Conservation (phyloP, 169 alveolate genomes). For the Cryptosporidium meleagridis region DNA sequence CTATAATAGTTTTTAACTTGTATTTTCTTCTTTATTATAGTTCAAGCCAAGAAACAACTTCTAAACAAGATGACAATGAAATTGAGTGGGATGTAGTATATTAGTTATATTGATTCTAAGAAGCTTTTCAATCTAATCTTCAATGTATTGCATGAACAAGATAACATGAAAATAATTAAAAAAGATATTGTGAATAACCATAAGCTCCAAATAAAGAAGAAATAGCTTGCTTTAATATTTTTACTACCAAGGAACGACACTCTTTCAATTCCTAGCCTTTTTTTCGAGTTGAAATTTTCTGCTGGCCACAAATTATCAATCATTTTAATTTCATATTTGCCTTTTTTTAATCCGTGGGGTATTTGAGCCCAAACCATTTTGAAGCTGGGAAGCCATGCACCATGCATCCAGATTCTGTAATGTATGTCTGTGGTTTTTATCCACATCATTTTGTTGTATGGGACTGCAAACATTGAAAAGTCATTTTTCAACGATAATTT, state of each 20-base stretch:
- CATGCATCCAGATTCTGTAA: constrained; percentile 74
- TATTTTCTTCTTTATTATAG: constrained; percentile 6
- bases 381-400: constrained; percentile 74
- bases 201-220: constrained; percentile 40
- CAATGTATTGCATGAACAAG: neutral
- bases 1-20: neutral
- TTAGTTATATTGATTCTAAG: neutral
- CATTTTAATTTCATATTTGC: constrained; percentile 48
- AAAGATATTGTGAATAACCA: constrained; percentile 19
- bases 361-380: constrained; percentile 74
- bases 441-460: constrained; percentile 65
- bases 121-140: neutral
- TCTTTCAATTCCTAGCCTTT: constrained; percentile 51
- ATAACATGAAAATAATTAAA: constrained; percentile 4
- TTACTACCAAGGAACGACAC: constrained; percentile 68
- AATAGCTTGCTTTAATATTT: constrained; percentile 40
- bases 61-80: constrained; percentile 2
- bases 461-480: constrained; percentile 63
- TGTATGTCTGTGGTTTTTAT: constrained; percentile 66
- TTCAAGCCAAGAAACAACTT: neutral
- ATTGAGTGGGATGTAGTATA: constrained; percentile 57
- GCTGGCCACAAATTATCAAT: constrained; percentile 67
- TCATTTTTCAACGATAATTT: constrained; percentile 34
- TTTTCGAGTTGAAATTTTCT: constrained; percentile 53
- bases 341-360: neutral